Evolutionary conservation across 2,329 filamentous ascomycete species (phyloP).

Genomic region (Ascochyta rabiei): DNA sequence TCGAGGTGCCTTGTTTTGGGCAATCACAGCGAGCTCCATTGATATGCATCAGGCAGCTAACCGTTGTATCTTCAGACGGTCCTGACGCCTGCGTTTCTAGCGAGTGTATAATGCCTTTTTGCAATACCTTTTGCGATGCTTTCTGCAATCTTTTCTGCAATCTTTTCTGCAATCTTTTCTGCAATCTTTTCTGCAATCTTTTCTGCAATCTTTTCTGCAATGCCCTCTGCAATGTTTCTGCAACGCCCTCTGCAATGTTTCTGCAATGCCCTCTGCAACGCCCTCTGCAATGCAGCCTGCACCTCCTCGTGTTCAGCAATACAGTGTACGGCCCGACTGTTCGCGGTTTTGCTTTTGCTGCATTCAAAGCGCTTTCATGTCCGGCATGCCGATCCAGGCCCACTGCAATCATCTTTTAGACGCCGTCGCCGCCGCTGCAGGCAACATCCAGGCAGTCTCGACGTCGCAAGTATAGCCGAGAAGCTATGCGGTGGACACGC

Average conservation of each 20-base stretch:
- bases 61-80: slow-evolving; percentile 18
- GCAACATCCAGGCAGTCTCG: neutral
- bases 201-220: too few relatives aligned
- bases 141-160: too few relatives aligned
- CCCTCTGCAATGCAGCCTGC: slow-evolving; percentile 17
- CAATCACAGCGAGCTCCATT: neutral
- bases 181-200: too few relatives aligned
- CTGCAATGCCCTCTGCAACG: too few relatives aligned
- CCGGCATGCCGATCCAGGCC: slow-evolving; percentile 13
- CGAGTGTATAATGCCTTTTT: slow-evolving; percentile 15
- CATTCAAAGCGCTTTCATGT: slow-evolving; percentile 12
- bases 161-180: too few relatives aligned
- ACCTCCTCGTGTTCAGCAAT: slow-evolving; percentile 9
- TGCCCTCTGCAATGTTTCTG: too few relatives aligned
- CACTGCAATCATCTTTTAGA: slow-evolving; percentile 3
- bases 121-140: too few relatives aligned
- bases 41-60: slow-evolving; percentile 17
- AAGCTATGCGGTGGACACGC: neutral
- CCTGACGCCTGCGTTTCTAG: slow-evolving; percentile 9
- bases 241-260: too few relatives aligned
- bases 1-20: neutral
- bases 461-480: slow-evolving; percentile 6
- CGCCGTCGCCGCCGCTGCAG: slow-evolving; percentile 1
- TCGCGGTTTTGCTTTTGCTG: slow-evolving; percentile 15
- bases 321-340: slow-evolving; percentile 10